phyloP scores from a whole-genome alignment of 176 grass and related monocot species.

The Microstegium vimineum region DNA sequence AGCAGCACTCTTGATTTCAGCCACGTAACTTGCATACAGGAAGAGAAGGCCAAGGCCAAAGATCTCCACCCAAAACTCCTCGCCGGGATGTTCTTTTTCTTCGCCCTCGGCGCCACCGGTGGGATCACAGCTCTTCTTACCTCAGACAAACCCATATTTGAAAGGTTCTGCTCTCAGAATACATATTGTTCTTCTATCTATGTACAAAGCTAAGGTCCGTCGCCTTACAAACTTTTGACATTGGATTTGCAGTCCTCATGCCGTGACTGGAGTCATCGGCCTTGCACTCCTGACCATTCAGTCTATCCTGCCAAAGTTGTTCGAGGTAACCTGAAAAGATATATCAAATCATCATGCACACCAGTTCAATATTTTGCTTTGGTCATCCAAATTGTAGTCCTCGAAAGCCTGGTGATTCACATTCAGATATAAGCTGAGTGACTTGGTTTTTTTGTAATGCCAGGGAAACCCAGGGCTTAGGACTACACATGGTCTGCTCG shows the following conservation, averaged over 20 bases:
- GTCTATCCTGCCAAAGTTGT: conserved; percentile 70
- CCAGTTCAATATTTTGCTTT: neutral
- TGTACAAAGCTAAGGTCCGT: conserved; percentile 1
- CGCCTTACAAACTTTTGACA: neutral
- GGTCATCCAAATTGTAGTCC: neutral
- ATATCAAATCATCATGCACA: neutral
- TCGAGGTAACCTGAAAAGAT: conserved; percentile 43
- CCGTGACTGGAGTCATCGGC: conserved; percentile 58
- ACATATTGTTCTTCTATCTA: neutral
- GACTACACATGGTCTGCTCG: conserved; percentile 68
- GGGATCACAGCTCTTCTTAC: conserved; percentile 86
- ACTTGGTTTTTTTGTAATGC: neutral
- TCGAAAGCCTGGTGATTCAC: neutral
- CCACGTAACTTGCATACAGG: conserved; percentile 31
- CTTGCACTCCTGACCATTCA: conserved; percentile 71
- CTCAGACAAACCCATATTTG: conserved; percentile 81
- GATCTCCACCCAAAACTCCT: conserved; percentile 93
- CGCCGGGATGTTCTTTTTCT: conserved; percentile 97
- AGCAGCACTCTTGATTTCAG: neutral
- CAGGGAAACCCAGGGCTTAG: conserved; percentile 71
- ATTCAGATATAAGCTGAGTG: neutral
- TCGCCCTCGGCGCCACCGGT: conserved; percentile 73
- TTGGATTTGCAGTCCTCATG: conserved; percentile 68
- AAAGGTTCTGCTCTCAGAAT: conserved; percentile 52
- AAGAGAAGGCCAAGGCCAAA: conserved; percentile 92